Base-by-base conservation (phyloP, 1,284 basidiomycete genomes). In the Cryptococcus sp. region DNA sequence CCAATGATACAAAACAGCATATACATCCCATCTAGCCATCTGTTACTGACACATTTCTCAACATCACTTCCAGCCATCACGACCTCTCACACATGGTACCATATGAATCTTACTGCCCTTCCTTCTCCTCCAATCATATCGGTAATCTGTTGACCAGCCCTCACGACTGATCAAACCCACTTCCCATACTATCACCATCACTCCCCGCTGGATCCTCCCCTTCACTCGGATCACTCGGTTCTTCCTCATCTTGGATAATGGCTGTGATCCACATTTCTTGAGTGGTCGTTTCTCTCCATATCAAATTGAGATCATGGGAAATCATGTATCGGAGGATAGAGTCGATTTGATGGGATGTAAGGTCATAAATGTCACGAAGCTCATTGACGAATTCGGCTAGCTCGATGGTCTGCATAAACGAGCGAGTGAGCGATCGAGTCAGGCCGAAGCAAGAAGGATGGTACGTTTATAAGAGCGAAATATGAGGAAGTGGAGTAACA, bases 311-410 rank as follows among this genome's bases (percentile, higher is more conserved):
- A 4, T 51, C 49, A 15, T 58, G 47, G 15, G 48, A 44, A 4
- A 47, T 49, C 59, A 66, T 57, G 45, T 60, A 57, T 33, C 52
- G 38, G 31, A 68, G 35, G 2, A 62, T 49, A 23, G 63, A 58
- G 52, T 68, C 66, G 15, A 66, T 61, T 14, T 62, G 37, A 3
- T 50, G 53, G 7, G 58, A 46, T 5, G 57, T 51, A 11, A 62
- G 48, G 42, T 62, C 62, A 10, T 58, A 37, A 13, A 60, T 59
- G 7, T 58, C 58, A 5, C 64, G 57, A 2, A 68, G 49, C n/a
- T 63, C 61, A 34, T 52, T 60, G 38, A 57, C 58, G 37, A 63
- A 62, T 41, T 68, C 66, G n/a, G 58, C 63, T 10, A 68, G 56
- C 32, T 46, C 44, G 60, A 65, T 65, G 36, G 49, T 57, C 66